These are phyloP conservation scores for Radiomyces spectabilis DNA, from an alignment of 192 early-diverging fungal species.

Conservation along the genomic window DNA sequence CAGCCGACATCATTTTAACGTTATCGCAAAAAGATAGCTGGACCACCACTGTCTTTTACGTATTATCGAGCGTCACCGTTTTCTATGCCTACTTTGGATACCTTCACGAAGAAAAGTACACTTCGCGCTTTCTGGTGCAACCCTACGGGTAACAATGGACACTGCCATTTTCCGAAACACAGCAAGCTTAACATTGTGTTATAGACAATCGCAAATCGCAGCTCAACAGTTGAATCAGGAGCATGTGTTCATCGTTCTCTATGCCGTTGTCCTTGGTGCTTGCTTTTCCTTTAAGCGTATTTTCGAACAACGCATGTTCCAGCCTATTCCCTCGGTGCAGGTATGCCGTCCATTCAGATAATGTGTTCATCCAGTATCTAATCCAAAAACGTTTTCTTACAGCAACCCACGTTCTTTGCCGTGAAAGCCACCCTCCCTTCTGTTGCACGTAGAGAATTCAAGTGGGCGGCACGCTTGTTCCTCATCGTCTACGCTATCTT, in stretches of 20 bases:
- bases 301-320: background rate
- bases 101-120: background rate
- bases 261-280: constrained; percentile 1
- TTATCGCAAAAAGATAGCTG: background rate
- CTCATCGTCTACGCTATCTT: background rate
- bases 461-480: background rate
- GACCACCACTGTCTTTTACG: background rate
- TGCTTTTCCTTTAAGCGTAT: background rate
- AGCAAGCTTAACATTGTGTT: too few species aligned
- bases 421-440: constrained; percentile 1
- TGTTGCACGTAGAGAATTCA: background rate
- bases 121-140: background rate
- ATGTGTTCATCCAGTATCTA: too few species aligned
- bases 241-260: constrained; percentile 11
- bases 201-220: too few species aligned
- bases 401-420: background rate
- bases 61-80: background rate
- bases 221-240: constrained; percentile 24
- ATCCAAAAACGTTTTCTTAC: background rate
- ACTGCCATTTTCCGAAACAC: too few species aligned
- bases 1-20: background rate
- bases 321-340: too few species aligned
- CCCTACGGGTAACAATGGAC: constrained; percentile 14
- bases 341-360: too few species aligned
- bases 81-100: background rate